Conservation (phyloP, 176 grass and related monocot species). For the Eleusine indica region DNA sequence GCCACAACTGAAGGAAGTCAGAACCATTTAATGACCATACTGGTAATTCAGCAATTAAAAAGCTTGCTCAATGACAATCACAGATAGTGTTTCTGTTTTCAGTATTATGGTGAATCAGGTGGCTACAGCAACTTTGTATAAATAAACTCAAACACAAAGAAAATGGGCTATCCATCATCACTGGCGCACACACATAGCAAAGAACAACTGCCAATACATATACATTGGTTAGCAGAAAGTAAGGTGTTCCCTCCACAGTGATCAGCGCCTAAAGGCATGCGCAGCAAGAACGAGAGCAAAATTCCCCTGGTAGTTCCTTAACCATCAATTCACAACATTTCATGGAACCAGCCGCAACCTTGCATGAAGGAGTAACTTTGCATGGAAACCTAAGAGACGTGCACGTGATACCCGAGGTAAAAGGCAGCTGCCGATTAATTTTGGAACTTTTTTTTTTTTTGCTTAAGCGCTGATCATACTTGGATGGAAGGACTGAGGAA, state of each 20-base stretch:
- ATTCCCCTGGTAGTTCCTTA: too few relatives aligned
- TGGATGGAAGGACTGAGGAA: too few relatives aligned
- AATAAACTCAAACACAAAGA: background rate
- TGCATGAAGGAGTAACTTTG: too few relatives aligned
- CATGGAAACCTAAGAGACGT: too few relatives aligned
- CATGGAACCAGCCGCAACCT: too few relatives aligned
- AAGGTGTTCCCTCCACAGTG: background rate
- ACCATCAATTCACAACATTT: too few relatives aligned
- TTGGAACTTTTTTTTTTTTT: too few relatives aligned
- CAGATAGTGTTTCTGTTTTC: background rate
- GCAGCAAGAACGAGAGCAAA: too few relatives aligned
- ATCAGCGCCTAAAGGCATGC: too few relatives aligned
- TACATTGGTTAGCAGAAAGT: background rate
- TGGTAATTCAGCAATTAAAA: slow-evolving; percentile 2
- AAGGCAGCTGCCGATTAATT: too few relatives aligned
- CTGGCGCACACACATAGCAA: background rate
- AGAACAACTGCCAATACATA: background rate
- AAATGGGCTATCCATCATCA: background rate
- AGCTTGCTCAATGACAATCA: background rate
- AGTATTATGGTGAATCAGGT: background rate
- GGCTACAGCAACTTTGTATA: background rate
- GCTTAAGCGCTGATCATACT: too few relatives aligned
- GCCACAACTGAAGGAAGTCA: background rate
- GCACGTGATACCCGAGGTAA: too few relatives aligned
- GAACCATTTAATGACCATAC: background rate